phyloP scores from a whole-genome alignment of 495 filamentous ascomycete genomes.

The Penicillium malachiteum region DNA sequence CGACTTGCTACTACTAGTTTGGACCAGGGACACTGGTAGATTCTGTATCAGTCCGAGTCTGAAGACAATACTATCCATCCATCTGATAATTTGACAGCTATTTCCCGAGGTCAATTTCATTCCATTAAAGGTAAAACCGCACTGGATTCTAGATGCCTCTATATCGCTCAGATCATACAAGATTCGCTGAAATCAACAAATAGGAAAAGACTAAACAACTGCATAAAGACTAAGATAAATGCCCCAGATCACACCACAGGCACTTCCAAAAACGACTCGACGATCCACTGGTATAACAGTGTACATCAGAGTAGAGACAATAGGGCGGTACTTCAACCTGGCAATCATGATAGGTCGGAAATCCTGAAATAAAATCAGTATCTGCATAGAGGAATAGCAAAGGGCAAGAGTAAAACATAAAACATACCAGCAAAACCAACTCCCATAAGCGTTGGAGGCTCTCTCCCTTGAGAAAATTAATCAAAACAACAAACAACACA shows the following conservation, averaged over 20 bases:
- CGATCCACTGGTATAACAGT: conserved; percentile 73
- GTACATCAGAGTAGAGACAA: conserved; percentile 78
- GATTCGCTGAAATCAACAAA: background rate
- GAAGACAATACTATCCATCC: too few species aligned
- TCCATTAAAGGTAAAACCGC: background rate
- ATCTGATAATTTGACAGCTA: background rate
- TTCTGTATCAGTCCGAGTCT: too few species aligned
- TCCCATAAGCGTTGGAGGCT: conserved; percentile 23
- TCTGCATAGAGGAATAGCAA: background rate
- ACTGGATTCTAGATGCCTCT: background rate
- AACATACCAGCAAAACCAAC: conserved; percentile 38
- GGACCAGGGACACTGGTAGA: too few species aligned
- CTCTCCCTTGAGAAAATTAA: conserved; percentile 53
- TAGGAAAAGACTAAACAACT: conserved; percentile 31
- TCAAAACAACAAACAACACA: conserved; percentile 64
- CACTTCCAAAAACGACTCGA: conserved; percentile 72
- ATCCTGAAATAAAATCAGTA: conserved; percentile 39
- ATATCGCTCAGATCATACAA: background rate
- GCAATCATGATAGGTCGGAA: conserved; percentile 71
- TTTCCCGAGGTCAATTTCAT: background rate
- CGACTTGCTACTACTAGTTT: too few species aligned
- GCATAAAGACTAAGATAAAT: conserved; percentile 78
- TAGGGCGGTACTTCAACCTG: conserved; percentile 78
- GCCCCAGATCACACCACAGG: conserved; percentile 83
- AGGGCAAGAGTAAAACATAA: background rate